Evolutionary conservation across 2,329 filamentous ascomycete species (phyloP), one percentile per base, ranked within the genome.

Genomic region (Claviceps sp.): DNA sequence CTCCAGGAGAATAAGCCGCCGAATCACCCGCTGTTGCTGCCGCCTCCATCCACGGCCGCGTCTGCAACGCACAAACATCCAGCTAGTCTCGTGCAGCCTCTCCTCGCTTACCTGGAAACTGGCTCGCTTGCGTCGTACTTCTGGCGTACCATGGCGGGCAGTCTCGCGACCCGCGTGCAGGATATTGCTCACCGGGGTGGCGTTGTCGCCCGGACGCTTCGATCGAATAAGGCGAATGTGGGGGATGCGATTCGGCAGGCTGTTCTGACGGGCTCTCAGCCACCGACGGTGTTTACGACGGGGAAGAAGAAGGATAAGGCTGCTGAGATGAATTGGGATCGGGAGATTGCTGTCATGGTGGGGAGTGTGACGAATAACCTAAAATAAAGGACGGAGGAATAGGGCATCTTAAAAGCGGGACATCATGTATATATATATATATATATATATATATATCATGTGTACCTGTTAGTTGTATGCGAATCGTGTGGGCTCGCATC

Each of bases 271-370:
- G 91, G 91, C 0, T 85, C 82, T 38, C 79, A 83, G 63, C 64
- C 85, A 49, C 87, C 88, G 2, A 76, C 74, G 14, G 77, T 73
- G 0, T 62, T 80, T 46, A 58, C 64, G 3, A 64, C 62, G 8
- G 64, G 66, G 13, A 72, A 68, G 53, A 70, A 66, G 44, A 66
- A 43, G 78, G 67, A 64, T 36, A 75, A 72, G 53, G 67, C 75
- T 50, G 69, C 74, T 43, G 62, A 70, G n/a, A 69, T 70, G 13
- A 70, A 70, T 52, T 96, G 89, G 88, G 91, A 96, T 61, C 78
- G 91, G 41, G 93, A 97, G 69, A 85, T 90, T 47, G 89, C 90
- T 1, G 90, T 97, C 47, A 96, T 97, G 91, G 86, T 95, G 43
- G 85, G 87, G 50, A 87, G 87, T 60, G 81, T 96, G 5, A 75